Evolutionary conservation across 441 rosid species (phyloP).

Genomic region (Cnidoscolus chayamansa): DNA sequence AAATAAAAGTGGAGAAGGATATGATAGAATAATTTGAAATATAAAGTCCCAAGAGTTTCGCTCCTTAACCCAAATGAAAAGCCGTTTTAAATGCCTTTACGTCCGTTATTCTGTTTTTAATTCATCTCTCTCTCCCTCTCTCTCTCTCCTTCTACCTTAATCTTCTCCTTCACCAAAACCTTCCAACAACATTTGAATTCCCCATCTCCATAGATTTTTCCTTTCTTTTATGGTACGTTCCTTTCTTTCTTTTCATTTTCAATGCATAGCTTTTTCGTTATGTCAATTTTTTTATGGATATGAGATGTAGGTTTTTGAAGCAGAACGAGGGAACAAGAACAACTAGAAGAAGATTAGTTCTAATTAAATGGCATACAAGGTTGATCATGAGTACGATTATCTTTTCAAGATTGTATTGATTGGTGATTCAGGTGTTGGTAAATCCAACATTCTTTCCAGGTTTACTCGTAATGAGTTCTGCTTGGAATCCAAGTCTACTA

Average conservation of each 20-base stretch:
- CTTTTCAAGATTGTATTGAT: constrained; percentile 91
- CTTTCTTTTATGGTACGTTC: constrained; percentile 26
- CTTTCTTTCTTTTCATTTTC: not conserved
- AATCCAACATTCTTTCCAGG: constrained; percentile 86
- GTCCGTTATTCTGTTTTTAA: constrained; percentile 31
- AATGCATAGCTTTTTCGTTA: not conserved
- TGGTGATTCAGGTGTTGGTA: constrained; percentile 97
- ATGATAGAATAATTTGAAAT: not conserved
- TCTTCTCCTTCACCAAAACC: constrained; percentile 10
- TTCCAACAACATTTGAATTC: not conserved
- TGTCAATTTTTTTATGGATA: constrained; percentile 5
- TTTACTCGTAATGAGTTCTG: constrained; percentile 87
- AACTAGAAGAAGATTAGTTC: not conserved
- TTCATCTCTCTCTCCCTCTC: constrained; percentile 7
- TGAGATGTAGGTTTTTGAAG: constrained; percentile 3
- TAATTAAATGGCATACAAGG: constrained; percentile 54
- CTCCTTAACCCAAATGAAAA: constrained; percentile 30
- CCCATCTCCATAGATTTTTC: too few species aligned
- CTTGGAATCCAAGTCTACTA: constrained; percentile 91
- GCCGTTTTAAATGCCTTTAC: constrained; percentile 36
- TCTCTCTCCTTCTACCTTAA: constrained; percentile 6
- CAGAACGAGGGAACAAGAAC: not conserved
- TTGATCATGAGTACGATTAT: constrained; percentile 87
- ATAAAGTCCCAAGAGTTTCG: constrained; percentile 21
- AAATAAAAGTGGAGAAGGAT: too few species aligned